phyloP scores from a whole-genome alignment of 2,329 filamentous ascomycete genomes.

The Mycosphaerelloides madeirae region DNA sequence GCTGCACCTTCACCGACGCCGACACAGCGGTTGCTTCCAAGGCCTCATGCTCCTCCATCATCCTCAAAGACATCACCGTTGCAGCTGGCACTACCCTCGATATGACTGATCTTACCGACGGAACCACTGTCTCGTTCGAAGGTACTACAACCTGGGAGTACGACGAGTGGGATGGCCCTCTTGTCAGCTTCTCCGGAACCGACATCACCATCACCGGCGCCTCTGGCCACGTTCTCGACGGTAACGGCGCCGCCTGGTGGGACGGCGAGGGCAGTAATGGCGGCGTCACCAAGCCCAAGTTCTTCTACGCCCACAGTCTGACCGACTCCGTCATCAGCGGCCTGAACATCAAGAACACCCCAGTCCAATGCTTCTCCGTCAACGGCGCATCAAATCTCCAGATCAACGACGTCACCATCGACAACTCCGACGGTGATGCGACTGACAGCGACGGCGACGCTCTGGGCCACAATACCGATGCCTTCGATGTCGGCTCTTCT shows the following conservation, averaged over 20 bases:
- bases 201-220: slow-evolving; percentile 52
- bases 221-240: slow-evolving; percentile 50
- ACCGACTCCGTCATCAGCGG: slow-evolving; percentile 36
- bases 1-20: slow-evolving; percentile 19
- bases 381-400: slow-evolving; percentile 31
- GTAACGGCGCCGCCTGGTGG: slow-evolving; percentile 42
- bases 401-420: slow-evolving; percentile 36
- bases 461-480: slow-evolving; percentile 37
- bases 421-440: slow-evolving; percentile 38
- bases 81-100: slow-evolving; percentile 39
- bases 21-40: slow-evolving; percentile 30
- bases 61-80: slow-evolving; percentile 38
- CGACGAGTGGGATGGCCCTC: slow-evolving; percentile 60
- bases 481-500: slow-evolving; percentile 33
- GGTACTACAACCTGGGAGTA: slow-evolving; percentile 65
- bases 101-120: slow-evolving; percentile 37
- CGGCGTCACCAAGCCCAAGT: slow-evolving; percentile 38
- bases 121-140: slow-evolving; percentile 50
- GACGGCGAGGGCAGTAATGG: slow-evolving; percentile 46
- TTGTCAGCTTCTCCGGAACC: slow-evolving; percentile 58
- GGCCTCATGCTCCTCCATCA: slow-evolving; percentile 40
- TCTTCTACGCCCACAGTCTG: slow-evolving; percentile 39
- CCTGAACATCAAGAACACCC: slow-evolving; percentile 40
- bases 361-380: slow-evolving; percentile 39
- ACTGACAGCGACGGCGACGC: slow-evolving; percentile 34